Percentiles rank a stretch among this genome's conserved stretches.
Conservation (phyloP, 345 rosid species). For the Excoecaria agallocha region DNA sequence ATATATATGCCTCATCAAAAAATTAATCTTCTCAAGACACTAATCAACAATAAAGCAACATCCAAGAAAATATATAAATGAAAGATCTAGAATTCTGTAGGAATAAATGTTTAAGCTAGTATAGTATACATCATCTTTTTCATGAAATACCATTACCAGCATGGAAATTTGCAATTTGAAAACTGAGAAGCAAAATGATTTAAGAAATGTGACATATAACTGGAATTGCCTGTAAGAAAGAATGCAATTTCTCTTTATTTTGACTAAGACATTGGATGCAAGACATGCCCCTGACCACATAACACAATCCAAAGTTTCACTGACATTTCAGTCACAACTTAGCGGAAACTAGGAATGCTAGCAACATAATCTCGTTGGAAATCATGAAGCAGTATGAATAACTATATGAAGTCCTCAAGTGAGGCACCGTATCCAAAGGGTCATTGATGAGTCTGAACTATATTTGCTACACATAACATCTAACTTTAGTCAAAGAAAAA, state of each 20-base stretch:
- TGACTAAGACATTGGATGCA: not conserved
- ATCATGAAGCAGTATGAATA: not conserved
- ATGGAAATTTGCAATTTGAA: not conserved
- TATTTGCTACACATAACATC: not conserved
- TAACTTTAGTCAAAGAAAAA: not conserved
- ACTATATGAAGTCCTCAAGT: not conserved
- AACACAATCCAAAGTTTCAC: no score
- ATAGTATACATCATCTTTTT: not conserved
- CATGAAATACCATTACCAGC: not conserved
- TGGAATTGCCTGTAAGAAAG: not conserved
- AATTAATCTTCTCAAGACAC: not conserved
- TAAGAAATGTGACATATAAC: not conserved
- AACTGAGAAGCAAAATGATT: not conserved
- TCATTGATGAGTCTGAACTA: no score
- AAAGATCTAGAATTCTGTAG: not conserved
- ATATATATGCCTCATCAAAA: conserved; percentile 9
- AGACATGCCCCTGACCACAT: no score
- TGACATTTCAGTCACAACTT: no score
- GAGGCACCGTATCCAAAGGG: not conserved
- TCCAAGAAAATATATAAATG: not conserved
- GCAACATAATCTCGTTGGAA: not conserved
- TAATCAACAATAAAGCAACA: not conserved
- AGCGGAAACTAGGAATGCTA: no score
- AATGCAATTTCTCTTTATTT: not conserved
- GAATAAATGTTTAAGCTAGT: not conserved